Base-by-base conservation (phyloP, 2,329 filamentous ascomycete genomes). In the Talaromyces sp. region DNA sequence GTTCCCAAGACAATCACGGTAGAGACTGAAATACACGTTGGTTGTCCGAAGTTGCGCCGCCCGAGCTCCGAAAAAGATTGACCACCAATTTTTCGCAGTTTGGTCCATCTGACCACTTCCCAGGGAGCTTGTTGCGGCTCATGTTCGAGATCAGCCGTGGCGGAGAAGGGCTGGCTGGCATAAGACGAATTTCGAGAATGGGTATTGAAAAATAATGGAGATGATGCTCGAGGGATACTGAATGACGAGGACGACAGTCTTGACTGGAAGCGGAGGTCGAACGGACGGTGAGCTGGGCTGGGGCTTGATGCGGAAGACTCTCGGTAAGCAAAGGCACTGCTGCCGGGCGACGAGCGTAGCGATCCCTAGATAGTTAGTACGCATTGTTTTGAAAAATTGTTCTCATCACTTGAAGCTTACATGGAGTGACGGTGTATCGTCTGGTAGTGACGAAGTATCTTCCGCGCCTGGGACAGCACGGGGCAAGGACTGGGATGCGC, bases 81-180 rank as follows among this genome's bases (percentile, higher is more conserved):
- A 0, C 85, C 86, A 26, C 91, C 92, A 63, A 99, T 85, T 73
- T 95, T 97, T 69, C 88, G 90, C 60, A 99, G 78, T 71, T 90
- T 94, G 1, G 91, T 97, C 95, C 95, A 99, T 70, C 92, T 85
- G 61, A 99, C 89, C 58, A 97, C 92, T 70, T 99, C 94, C 95
- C 94, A 99, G 1, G 94, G 94, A 5, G 90, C 86, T 58, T 91
- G 87, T 3, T 86, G 83, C 1, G 87, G 85, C 65, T 93, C 89
- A 24, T 83, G 80, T 54, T 89, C 89, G 56, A 81, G 79, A 59
- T 86, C 79, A 50, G 83, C 75, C 61, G 88, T 86, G 19, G 66
- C 79, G 38, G 78, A 77, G 54, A 50, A 52, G 11, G 90, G 75
- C 65, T 90, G 86, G 67, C 90, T 95, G 51, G 83, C 88, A 21